Base-by-base conservation (phyloP, 2,329 filamentous ascomycete species). In the Leptographium procerum region DNA sequence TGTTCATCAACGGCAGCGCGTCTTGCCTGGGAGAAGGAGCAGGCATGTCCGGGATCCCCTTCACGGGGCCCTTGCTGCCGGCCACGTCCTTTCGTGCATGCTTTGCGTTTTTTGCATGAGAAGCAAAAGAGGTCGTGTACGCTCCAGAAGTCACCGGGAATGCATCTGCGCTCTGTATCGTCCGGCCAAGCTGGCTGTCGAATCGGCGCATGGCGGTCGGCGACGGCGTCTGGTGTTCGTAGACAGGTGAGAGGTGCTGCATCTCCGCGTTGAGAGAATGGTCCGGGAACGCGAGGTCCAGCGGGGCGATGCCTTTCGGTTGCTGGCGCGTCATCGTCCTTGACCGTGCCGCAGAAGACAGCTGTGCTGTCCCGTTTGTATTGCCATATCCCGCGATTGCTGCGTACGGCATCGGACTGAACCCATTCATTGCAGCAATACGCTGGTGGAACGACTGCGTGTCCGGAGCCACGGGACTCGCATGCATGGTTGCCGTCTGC, bases 181-280 rank as follows among this genome's bases (percentile, higher is more conserved):
- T 29, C 34, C 65, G 31, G 3, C 36, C 53, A n/a, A 57, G 50
- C 8, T 43, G 47, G 9, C 55, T 29, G 16, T 62, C 62, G 10
- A 82, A 72, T 53, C 78, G 83, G 57, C 85, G 77, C 58, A 74
- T 73, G 14, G 79, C 74, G 3, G 78, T 86, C 1, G 87, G 86
- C 1, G 87, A 89, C 2, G 87, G 85, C 0, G 85, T 87, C n/a
- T 80, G 78, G 7, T 81, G 80, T 71, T 91, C 88, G 57, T 86
- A 87, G 0, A 91, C 87, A 0, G 88, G 88, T 0, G 88, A 91
- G 2, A 91, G 75, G 63, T 78, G 79, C 48, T 77, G 74, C 55
- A 74, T 66, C 10, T 81, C 79, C 5, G 69, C 66, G 56, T 71
- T 69, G 13, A 73, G 64, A 26, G 72, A 70, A 24, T 72, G 71